Evolutionary conservation across 495 filamentous ascomycete genomes (phyloP).

Genomic region (Symbiotaphrina buchneri): DNA sequence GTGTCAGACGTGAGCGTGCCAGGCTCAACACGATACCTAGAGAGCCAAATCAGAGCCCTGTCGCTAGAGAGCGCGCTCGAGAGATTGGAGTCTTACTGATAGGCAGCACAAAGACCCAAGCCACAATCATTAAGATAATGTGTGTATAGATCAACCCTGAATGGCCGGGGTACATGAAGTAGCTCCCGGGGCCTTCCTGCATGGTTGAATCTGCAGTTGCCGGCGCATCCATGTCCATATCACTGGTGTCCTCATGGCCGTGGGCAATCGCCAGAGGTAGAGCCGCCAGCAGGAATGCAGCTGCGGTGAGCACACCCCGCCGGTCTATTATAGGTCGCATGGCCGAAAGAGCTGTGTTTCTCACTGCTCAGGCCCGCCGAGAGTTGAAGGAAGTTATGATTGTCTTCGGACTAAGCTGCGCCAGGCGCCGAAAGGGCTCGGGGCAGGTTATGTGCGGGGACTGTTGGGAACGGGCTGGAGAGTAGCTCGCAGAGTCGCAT

Average conservation of each 20-base stretch:
- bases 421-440: too few relatives aligned
- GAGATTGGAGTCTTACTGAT: constrained; percentile 31
- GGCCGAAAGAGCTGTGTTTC: too few relatives aligned
- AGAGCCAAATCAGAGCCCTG: constrained; percentile 1
- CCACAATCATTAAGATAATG: constrained; percentile 54
- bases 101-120: constrained; percentile 72
- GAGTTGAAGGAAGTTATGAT: too few relatives aligned
- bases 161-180: constrained; percentile 52
- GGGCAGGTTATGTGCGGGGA: too few relatives aligned
- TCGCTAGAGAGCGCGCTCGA: neutral
- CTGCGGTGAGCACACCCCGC: constrained; percentile 10
- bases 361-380: too few relatives aligned
- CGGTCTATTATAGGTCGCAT: too few relatives aligned
- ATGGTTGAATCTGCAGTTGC: constrained; percentile 1
- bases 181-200: constrained; percentile 21
- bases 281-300: constrained; percentile 13
- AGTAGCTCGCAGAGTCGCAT: too few relatives aligned
- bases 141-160: constrained; percentile 49
- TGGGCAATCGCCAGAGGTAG: constrained; percentile 13
- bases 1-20: constrained; percentile 49
- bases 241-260: constrained; percentile 8
- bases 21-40: constrained; percentile 75
- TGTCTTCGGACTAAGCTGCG: too few relatives aligned
- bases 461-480: too few relatives aligned
- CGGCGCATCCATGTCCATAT: constrained; percentile 5